Conservation (phyloP, 73 alveolate genomes). For the Paraurostyla sp. region DNA sequence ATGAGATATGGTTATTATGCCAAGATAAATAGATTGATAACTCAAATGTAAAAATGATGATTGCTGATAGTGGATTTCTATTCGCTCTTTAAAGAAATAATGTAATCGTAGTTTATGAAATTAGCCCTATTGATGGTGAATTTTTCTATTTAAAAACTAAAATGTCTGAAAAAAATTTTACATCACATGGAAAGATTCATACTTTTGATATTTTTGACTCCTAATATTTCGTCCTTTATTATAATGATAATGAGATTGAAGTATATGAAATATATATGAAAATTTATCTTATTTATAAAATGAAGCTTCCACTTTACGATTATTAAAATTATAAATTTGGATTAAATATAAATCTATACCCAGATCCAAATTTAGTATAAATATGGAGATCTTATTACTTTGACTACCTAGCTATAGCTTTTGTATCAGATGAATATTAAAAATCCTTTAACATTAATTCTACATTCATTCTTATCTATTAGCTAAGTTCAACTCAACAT, state of each 20-base stretch:
- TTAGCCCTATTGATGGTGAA: background rate
- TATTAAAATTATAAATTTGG: background rate
- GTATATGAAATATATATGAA: background rate
- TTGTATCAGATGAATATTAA: background rate
- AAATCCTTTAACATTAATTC: background rate
- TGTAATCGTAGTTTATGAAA: too few relatives aligned
- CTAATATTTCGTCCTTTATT: background rate
- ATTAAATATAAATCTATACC: too few relatives aligned
- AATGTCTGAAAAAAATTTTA: background rate
- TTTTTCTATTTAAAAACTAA: background rate
- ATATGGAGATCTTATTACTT: slow-evolving; percentile 3
- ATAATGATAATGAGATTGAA: background rate
- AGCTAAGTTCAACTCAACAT: background rate
- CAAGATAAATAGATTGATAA: too few relatives aligned
- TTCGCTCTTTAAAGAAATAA: too few relatives aligned
- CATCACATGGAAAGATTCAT: background rate
- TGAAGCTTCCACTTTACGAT: slow-evolving; percentile 4
- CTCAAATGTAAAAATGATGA: too few relatives aligned
- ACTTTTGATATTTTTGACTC: background rate
- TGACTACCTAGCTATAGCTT: background rate
- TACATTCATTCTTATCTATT: background rate
- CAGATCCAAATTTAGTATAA: background rate
- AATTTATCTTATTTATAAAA: slow-evolving; percentile 6
- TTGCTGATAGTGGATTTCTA: too few relatives aligned
- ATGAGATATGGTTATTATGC: too few relatives aligned